phyloP scores from a whole-genome alignment of 768 basidiomycete genomes.

The Galerina marginata region DNA sequence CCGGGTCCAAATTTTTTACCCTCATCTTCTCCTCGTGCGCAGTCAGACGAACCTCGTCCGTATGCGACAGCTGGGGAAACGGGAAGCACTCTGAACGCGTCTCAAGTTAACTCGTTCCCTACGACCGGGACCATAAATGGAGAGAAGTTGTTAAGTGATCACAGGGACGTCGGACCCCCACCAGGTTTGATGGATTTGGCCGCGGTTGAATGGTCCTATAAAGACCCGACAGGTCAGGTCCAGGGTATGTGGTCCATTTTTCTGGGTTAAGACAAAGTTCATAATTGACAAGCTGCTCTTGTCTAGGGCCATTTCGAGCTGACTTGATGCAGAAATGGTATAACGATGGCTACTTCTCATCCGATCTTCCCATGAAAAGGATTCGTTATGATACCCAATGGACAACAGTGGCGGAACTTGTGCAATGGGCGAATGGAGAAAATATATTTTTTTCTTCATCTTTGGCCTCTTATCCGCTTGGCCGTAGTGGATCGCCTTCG shows the following conservation, averaged over 20 bases:
- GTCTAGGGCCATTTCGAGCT: constrained; percentile 84
- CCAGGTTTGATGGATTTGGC: constrained; percentile 59
- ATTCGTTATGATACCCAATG: constrained; percentile 71
- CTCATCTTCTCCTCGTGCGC: constrained; percentile 20
- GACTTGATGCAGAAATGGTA: constrained; percentile 95
- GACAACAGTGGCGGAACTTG: constrained; percentile 66
- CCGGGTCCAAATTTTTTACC: constrained; percentile 13
- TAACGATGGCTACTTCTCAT: constrained; percentile 85
- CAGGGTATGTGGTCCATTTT: constrained; percentile 63
- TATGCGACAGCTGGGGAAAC: constrained; percentile 2
- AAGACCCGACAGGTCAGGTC: constrained; percentile 89
- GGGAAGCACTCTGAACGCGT: background rate
- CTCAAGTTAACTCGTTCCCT: background rate
- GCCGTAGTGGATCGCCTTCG: constrained; percentile 54
- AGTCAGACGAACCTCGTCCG: constrained; percentile 18
- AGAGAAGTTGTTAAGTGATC: constrained; percentile 8
- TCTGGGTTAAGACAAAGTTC: background rate
- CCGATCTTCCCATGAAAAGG: constrained; percentile 85
- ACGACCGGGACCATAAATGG: constrained; percentile 10
- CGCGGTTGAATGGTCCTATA: constrained; percentile 86
- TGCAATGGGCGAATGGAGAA: constrained; percentile 52
- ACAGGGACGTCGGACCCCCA: constrained; percentile 37
- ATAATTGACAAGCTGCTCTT: background rate
- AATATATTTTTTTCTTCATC: constrained; percentile 70
- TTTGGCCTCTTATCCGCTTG: constrained; percentile 58